Evolutionary conservation across 1,139 yeast species (phyloP).

Genomic region (Debaryomycetaceae sp.): DNA sequence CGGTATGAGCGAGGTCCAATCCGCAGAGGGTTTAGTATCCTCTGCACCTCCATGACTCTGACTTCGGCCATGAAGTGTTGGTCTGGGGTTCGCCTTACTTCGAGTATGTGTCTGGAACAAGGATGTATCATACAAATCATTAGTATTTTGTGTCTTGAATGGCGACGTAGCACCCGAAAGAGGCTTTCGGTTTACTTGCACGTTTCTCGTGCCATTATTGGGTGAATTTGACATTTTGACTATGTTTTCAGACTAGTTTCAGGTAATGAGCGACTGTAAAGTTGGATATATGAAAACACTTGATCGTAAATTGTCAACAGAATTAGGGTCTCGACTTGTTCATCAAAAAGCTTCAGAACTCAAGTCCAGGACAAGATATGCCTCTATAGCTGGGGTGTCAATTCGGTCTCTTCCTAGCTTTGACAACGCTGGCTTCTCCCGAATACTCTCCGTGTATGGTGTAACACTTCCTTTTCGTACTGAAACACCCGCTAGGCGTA

Average conservation of each 20-base stretch:
- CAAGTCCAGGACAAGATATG: not conserved
- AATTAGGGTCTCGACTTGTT: not conserved
- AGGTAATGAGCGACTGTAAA: not conserved
- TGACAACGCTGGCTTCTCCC: no score
- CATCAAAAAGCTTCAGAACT: not conserved
- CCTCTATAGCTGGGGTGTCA: no score
- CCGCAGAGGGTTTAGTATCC: conserved; percentile 1
- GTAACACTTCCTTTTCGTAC: no score
- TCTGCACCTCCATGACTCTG: conserved; percentile 7
- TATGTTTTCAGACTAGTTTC: not conserved
- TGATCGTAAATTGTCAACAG: not conserved
- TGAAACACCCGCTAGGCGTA: no score
- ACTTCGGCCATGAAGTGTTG: conserved; percentile 7
- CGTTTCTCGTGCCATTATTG: conserved; percentile 4
- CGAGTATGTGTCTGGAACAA: conserved; percentile 1
- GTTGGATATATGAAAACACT: not conserved
- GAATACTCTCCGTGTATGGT: no score
- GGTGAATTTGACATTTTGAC: not conserved
- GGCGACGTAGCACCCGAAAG: conserved; percentile 5
- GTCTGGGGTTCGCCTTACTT: not conserved
- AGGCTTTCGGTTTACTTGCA: conserved; percentile 8
- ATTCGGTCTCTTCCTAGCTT: no score
- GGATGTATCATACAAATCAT: conserved; percentile 3
- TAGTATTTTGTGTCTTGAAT: conserved; percentile 4
- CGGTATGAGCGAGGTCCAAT: conserved; percentile 15